Conservation (phyloP, 371 early-diverging fungal genomes). For the Mortierella sp. region DNA sequence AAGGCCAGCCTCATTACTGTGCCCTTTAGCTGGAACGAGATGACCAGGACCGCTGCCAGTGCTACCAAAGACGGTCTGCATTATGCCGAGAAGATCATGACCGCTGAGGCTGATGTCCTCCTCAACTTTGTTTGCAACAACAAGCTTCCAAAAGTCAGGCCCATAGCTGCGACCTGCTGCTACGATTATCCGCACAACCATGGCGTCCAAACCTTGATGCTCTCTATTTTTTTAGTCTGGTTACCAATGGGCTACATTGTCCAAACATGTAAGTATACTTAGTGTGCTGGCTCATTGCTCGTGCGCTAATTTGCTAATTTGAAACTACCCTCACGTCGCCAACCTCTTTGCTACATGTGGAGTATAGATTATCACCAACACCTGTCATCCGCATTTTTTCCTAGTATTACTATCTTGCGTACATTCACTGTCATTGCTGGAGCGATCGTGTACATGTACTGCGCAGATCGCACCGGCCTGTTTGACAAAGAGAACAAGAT, state of each 20-base stretch:
- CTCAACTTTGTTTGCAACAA: constrained; percentile 75
- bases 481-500: constrained; percentile 76
- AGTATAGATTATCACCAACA: constrained; percentile 25
- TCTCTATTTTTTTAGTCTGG: constrained; percentile 57
- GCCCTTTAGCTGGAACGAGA: constrained; percentile 65
- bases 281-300: no score
- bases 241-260: constrained; percentile 58
- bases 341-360: background rate
- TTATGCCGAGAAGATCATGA: constrained; percentile 59
- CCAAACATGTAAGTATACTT: constrained; percentile 47
- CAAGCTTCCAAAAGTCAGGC: constrained; percentile 56
- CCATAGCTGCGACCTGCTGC: constrained; percentile 72
- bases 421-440: constrained; percentile 64
- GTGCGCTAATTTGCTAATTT: no score
- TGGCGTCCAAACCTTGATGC: constrained; percentile 59
- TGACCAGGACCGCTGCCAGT: constrained; percentile 52
- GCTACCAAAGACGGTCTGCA: constrained; percentile 74
- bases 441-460: constrained; percentile 68
- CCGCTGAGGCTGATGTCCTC: constrained; percentile 65
- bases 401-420: constrained; percentile 54
- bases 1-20: constrained; percentile 51
- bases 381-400: constrained; percentile 24
- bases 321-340: background rate
- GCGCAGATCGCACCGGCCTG: constrained; percentile 76
- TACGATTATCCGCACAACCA: constrained; percentile 63